Conservation (phyloP, 2,329 filamentous ascomycete species). For the Cercospora zeina region DNA sequence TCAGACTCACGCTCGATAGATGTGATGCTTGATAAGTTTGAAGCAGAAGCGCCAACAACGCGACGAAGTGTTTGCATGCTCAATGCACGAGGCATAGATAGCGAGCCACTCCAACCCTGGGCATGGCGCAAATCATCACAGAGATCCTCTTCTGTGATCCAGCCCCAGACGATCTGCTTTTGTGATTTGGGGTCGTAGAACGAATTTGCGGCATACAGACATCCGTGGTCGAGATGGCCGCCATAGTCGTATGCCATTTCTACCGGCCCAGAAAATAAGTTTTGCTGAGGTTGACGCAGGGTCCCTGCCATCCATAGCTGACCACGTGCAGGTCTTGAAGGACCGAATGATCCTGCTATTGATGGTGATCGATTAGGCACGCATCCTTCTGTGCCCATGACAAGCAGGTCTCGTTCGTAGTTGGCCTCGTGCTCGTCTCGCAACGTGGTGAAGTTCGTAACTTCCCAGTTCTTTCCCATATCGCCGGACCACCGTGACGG, state of each 20-base stretch:
- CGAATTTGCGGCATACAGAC: constrained; percentile 53
- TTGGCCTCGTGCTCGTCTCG: constrained; percentile 35
- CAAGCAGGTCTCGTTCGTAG: constrained; percentile 44
- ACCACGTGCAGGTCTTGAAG: constrained; percentile 35
- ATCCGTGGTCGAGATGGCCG: constrained; percentile 53
- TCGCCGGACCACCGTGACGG: constrained; percentile 53
- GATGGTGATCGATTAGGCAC: constrained; percentile 25
- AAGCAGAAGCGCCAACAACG: constrained; percentile 44
- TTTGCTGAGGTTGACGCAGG: constrained; percentile 22
- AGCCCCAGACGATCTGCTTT: constrained; percentile 50
- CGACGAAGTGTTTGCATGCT: constrained; percentile 44
- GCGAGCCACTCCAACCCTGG: constrained; percentile 54
- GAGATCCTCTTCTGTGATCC: constrained; percentile 55
- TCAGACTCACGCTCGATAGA: constrained; percentile 43
- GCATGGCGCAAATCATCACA: constrained; percentile 46
- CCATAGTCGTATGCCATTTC: constrained; percentile 44
- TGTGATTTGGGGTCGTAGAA: constrained; percentile 50
- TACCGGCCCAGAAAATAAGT: constrained; percentile 15
- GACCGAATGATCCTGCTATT: constrained; percentile 30
- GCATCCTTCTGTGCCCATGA: constrained; percentile 52
- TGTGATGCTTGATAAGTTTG: constrained; percentile 45
- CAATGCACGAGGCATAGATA: constrained; percentile 51
- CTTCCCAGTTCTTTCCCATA: constrained; percentile 56
- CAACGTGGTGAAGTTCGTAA: constrained; percentile 51
- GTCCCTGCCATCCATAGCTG: constrained; percentile 51